A percentile compares a stretch with the other conserved stretches of the same genome.
phyloP scores from a whole-genome alignment of 2,329 filamentous ascomycete genomes.

The Clarireedia homoeocarpa region DNA sequence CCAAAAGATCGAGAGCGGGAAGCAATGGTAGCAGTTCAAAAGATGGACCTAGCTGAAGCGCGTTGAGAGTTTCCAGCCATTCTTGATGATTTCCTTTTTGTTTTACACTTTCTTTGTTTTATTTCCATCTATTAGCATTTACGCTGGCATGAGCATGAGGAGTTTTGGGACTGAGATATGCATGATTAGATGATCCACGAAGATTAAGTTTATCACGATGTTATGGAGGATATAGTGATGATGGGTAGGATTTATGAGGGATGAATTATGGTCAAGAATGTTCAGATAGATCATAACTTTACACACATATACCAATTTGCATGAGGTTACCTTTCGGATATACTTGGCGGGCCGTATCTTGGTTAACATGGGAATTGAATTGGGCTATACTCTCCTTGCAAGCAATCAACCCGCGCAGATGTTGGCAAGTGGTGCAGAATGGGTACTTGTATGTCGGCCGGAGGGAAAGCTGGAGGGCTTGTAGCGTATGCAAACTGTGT shows the following conservation, averaged over 20 bases:
- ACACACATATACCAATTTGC: background rate
- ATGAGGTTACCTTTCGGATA: background rate
- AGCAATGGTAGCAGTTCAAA: constrained; percentile 15
- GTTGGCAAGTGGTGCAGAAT: no score
- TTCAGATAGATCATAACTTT: background rate
- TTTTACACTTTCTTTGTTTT: background rate
- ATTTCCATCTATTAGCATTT: background rate
- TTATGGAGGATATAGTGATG: background rate
- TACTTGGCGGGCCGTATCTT: no score
- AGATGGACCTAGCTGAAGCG: constrained; percentile 6
- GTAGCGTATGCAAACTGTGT: no score
- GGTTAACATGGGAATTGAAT: no score
- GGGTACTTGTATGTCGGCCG: no score
- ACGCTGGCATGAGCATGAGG: background rate
- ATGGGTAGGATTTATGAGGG: background rate
- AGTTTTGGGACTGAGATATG: background rate
- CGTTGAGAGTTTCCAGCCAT: background rate
- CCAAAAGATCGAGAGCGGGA: constrained; percentile 11
- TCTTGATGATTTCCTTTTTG: background rate
- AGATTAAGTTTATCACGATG: background rate
- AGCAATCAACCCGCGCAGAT: background rate
- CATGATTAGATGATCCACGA: background rate
- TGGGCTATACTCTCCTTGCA: background rate
- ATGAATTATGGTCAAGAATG: background rate
- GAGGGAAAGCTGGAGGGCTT: no score